A percentile compares a stretch with the other conserved stretches of the same genome.
phyloP scores from a whole-genome alignment of 148 eudicot species.

The Vaccinium macrocarpon region DNA sequence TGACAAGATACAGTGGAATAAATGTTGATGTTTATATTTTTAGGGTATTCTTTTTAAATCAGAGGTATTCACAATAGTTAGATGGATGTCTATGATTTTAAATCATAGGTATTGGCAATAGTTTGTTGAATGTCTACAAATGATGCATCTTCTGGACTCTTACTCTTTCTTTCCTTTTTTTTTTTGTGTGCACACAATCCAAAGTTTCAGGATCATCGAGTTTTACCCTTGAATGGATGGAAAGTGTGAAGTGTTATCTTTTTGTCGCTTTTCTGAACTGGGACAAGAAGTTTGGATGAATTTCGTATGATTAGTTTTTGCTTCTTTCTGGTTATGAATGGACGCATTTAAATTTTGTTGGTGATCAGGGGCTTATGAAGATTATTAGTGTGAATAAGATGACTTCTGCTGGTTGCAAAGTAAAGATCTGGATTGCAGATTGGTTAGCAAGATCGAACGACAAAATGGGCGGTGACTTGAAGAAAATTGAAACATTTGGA shows the following conservation, averaged over 20 bases:
- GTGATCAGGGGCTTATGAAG: conserved; percentile 83
- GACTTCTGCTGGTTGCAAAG: conserved; percentile 83
- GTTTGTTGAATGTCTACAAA: not conserved
- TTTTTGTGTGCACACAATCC: too few species aligned
- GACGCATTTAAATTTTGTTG: conserved; percentile 9
- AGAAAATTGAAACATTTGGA: conserved; percentile 82
- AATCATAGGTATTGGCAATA: not conserved
- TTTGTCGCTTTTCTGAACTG: not conserved
- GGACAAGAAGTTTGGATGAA: not conserved
- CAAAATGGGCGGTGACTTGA: conserved; percentile 93
- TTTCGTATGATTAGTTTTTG: not conserved
- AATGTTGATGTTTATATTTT: not conserved
- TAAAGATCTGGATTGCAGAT: conserved; percentile 93
- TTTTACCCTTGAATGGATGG: not conserved
- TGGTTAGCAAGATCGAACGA: conserved; percentile 90
- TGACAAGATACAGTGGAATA: not conserved
- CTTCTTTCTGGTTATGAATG: not conserved
- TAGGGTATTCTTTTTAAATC: not conserved
- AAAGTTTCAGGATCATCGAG: too few species aligned
- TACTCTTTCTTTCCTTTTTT: not conserved
- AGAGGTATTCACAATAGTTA: not conserved
- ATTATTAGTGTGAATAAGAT: conserved; percentile 83
- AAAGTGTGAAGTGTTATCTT: not conserved
- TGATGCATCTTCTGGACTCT: not conserved
- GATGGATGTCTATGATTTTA: too few species aligned